Evolutionary conservation across 805 yeast genomes (phyloP), one percentile per base, ranked within the genome.

Genomic region (Schwanniomyces sp.): DNA sequence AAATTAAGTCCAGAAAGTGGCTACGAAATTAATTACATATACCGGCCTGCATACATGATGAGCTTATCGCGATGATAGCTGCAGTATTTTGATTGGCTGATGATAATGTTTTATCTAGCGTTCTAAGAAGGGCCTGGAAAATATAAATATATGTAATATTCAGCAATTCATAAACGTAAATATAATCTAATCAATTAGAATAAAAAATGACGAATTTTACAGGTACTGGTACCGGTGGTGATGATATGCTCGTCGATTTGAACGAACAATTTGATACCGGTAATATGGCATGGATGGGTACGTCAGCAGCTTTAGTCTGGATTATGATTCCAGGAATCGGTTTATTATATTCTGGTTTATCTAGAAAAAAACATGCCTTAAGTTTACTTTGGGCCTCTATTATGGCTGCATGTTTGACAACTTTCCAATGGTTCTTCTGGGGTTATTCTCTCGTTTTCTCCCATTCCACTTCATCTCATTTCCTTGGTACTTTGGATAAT

Each of bases 391-490:
- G 97, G 97, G 94, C 96, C 21, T 85, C 96, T 6, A 72, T 94
- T 63, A 91, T 90, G 88, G 90, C 95, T 17, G 84, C 83, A 17
- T 84, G 94, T 56, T 74, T 92, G 28, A 83, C 91, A 7, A 71
- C 87, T 1, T 90, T 94, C 80, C 97, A 94, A 68, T 92, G 99
- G 98, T 94, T 91, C 70, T 91, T 91, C 75, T 91, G 97, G 97
- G 99, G 98, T 52, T 92, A 88, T 70, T 88, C 97, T 11, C 78
- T 94, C 48, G 85, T 90, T 16, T 92, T 92, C 65, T 78, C 92
- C 24, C 88, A 85, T 63, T 71, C 76, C 48, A 79, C 82, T 41
- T 66, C 68, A 34, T 79, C 88, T 11, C 77, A 73, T 16, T 87
- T 91, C 69, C 75, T 90, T 55, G 99, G 99, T 47, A 81, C 89